Conservation (phyloP, 2,329 filamentous ascomycete species). For the Fusarium napiforme region DNA sequence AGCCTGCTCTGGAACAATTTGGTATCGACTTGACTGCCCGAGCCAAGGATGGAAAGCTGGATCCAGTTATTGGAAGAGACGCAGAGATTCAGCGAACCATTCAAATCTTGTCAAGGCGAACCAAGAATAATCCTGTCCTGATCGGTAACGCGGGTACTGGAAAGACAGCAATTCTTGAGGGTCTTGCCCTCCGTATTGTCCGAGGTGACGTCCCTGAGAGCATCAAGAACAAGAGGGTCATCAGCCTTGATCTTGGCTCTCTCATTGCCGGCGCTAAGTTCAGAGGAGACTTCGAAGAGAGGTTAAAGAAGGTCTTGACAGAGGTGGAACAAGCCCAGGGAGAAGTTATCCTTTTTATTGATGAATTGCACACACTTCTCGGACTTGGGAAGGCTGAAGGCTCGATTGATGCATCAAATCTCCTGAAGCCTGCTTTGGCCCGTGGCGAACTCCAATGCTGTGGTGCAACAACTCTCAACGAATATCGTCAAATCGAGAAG, state of each 20-base stretch:
- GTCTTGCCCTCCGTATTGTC: conserved; percentile 88
- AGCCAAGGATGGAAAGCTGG: conserved; percentile 88
- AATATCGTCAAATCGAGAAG: conserved; percentile 95
- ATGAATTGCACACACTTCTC: conserved; percentile 91
- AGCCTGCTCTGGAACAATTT: conserved; percentile 89
- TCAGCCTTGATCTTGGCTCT: conserved; percentile 87
- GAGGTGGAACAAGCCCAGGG: conserved; percentile 92
- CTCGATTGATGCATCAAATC: conserved; percentile 94
- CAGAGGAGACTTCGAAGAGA: conserved; percentile 94
- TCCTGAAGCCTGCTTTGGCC: conserved; percentile 92
- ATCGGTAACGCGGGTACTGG: conserved; percentile 92
- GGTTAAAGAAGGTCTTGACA: conserved; percentile 88
- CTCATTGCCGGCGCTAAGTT: conserved; percentile 97
- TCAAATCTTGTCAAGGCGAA: conserved; percentile 89
- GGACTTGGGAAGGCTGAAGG: conserved; percentile 95
- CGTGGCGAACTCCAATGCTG: conserved; percentile 94
- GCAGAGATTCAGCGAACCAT: conserved; percentile 93
- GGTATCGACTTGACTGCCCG: conserved; percentile 89
- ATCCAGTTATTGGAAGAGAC: conserved; percentile 95
- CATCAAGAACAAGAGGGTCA: conserved; percentile 92
- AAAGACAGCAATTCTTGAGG: conserved; percentile 94
- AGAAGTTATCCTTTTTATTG: conserved; percentile 92
- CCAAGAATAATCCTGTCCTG: conserved; percentile 96
- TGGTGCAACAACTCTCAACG: conserved; percentile 90
- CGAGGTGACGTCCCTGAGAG: conserved; percentile 94